Evolutionary conservation across 106 monocot genomes (phyloP).

Genomic region (Dactylorhiza incarnata): DNA sequence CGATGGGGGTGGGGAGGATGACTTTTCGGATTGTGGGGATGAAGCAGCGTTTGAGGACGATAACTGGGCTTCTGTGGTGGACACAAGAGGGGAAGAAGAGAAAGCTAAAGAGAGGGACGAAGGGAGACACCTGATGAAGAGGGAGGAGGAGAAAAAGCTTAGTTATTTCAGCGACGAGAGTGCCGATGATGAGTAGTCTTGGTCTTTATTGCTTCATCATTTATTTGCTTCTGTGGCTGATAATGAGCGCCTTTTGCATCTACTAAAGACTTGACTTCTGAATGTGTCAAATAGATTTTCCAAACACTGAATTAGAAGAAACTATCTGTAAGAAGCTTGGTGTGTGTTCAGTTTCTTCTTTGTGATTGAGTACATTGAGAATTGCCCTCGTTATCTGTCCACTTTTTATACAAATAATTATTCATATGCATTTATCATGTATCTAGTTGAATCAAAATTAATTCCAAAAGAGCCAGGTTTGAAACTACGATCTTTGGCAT

Average conservation of each 20-base stretch:
- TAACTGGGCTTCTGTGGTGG: constrained; percentile 88
- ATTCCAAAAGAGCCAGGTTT: no score
- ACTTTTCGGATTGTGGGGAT: constrained; percentile 19
- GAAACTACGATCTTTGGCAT: no score
- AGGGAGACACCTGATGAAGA: constrained; percentile 6
- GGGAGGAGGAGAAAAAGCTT: constrained; percentile 27
- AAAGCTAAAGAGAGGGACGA: constrained; percentile 26
- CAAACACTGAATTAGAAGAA: neutral
- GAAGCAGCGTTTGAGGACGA: constrained; percentile 47
- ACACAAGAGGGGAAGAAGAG: constrained; percentile 61
- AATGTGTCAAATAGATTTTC: neutral
- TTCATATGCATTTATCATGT: no score
- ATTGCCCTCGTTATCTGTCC: neutral
- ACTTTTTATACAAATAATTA: no score
- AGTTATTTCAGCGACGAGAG: constrained; percentile 99
- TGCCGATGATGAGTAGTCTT: constrained; percentile 58
- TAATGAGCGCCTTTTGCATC: neutral
- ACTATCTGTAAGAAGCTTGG: neutral
- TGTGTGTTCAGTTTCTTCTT: neutral
- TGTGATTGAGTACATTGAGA: neutral
- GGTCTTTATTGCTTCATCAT: neutral
- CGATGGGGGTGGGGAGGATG: constrained; percentile 11
- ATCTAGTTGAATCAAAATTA: no score
- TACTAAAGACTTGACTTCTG: neutral
- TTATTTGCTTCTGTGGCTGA: neutral